Conservation (phyloP, 225 moss, liverwort and hornwort genomes). For the Rhytidiadelphus loreus region DNA sequence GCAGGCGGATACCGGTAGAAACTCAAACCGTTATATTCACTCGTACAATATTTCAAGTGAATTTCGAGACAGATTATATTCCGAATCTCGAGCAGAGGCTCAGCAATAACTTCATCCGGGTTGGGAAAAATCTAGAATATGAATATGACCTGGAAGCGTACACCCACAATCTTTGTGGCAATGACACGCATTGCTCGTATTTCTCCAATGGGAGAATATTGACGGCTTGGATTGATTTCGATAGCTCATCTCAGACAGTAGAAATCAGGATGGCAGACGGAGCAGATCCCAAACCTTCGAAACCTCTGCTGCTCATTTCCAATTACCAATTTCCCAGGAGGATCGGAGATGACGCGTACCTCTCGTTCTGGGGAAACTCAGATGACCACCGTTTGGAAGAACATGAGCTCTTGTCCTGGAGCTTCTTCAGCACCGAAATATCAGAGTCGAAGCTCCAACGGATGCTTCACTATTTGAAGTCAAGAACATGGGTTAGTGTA, state of each 20-base stretch:
- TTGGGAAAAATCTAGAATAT: background rate
- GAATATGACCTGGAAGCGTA: background rate
- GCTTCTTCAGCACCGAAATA: background rate
- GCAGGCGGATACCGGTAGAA: background rate
- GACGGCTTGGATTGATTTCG: background rate
- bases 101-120: background rate
- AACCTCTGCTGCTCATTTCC: background rate
- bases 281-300: background rate
- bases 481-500: fast-evolving
- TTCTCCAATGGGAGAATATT: background rate
- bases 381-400: background rate
- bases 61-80: background rate
- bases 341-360: background rate
- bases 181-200: background rate
- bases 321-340: background rate
- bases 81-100: background rate
- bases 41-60: background rate
- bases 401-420: background rate
- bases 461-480: background rate
- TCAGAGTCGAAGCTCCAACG: background rate
- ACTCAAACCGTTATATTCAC: background rate
- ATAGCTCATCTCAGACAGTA: background rate
- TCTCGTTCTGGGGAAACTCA: background rate
- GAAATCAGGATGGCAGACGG: background rate
- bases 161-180: background rate